Conservation (phyloP, 129 eudicot species). For the Pittosporum tobira region DNA sequence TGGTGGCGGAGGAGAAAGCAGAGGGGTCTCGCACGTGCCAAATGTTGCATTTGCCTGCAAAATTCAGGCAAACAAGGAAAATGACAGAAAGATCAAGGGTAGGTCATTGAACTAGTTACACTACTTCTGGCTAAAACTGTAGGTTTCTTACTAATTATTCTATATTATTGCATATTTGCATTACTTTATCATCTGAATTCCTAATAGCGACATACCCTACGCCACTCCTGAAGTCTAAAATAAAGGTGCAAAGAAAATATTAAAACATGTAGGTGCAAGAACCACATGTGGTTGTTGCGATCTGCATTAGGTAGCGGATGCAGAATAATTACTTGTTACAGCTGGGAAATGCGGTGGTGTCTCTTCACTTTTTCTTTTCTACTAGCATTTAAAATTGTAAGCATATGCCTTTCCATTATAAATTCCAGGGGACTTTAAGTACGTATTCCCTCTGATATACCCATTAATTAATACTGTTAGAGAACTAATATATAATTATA, state of each 20-base stretch:
- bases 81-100: not conserved
- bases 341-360: not conserved
- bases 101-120: too few species aligned
- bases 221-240: too few species aligned
- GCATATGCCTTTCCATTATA: not conserved
- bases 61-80: not conserved
- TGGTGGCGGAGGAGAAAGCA: slow-evolving; percentile 80
- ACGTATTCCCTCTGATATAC: not conserved
- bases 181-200: too few species aligned
- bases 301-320: not conserved
- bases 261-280: not conserved
- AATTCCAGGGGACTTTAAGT: not conserved
- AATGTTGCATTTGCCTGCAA: slow-evolving; percentile 59
- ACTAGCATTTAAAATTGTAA: not conserved
- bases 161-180: too few species aligned
- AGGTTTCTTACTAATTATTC: too few species aligned
- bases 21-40: slow-evolving; percentile 61
- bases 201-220: too few species aligned
- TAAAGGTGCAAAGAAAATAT: too few species aligned
- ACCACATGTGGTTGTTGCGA: not conserved
- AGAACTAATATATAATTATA: not conserved
- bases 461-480: too few species aligned
- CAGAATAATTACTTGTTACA: not conserved
- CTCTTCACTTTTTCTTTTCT: not conserved
- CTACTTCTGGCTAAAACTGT: too few species aligned